Evolutionary conservation across 768 basidiomycete genomes (phyloP).

Genomic region (Lanmaoa pseudosensibilis): DNA sequence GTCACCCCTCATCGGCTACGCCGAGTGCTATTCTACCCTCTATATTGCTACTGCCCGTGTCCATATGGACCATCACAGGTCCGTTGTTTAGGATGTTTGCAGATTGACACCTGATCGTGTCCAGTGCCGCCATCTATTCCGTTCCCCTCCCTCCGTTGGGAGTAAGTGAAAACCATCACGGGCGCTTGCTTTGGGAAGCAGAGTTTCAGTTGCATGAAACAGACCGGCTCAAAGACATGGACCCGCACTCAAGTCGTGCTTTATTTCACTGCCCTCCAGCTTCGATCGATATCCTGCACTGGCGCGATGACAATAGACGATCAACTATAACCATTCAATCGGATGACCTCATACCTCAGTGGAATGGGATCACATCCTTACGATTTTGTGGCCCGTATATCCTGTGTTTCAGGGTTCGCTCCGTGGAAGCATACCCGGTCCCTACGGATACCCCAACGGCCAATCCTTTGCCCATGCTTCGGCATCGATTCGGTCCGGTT

Average conservation of each 20-base stretch:
- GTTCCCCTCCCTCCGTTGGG: conserved; percentile 6
- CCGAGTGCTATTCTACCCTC: conserved; percentile 8
- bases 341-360: conserved; percentile 30
- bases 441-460: conserved; percentile 11
- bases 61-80: conserved; percentile 11
- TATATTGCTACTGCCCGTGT: conserved; percentile 13
- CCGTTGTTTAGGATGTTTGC: background rate
- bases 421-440: conserved; percentile 44
- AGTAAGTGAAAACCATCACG: background rate
- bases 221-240: conserved; percentile 37
- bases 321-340: conserved; percentile 22
- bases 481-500: conserved; percentile 25
- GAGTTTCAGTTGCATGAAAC: conserved; percentile 13
- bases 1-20: conserved; percentile 5
- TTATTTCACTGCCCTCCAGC: conserved; percentile 31
- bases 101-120: background rate
- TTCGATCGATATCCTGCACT: conserved; percentile 40
- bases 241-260: conserved; percentile 32
- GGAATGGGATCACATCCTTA: conserved; percentile 44
- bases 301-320: conserved; percentile 30
- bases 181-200: conserved; percentile 6
- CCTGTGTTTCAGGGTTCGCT: conserved; percentile 51
- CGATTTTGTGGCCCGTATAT: conserved; percentile 49
- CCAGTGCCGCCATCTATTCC: conserved; percentile 15
- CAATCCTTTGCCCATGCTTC: conserved; percentile 17